Evolutionary conservation across 2,329 filamentous ascomycete genomes (phyloP), one percentile per base, ranked within the genome.

Genomic region (Tolypocladium paradoxum): DNA sequence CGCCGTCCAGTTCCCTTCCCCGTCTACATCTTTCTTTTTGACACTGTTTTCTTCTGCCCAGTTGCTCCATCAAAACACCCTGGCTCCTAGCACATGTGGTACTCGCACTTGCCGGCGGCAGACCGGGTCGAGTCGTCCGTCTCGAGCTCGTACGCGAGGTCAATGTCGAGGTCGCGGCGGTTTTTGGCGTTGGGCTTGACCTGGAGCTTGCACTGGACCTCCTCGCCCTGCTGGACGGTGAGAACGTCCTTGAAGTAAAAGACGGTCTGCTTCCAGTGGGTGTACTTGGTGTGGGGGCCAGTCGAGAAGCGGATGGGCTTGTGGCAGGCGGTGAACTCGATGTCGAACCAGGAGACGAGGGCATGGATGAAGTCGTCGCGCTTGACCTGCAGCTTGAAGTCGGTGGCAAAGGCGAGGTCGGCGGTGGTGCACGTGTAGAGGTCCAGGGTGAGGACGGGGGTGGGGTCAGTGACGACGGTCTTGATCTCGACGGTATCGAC

Each of bases 211-310:
- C 89, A 88, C 55, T 76, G 73, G 55, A 99, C 78, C 64, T 82
- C 78, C 76, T 99, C 93, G 54, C 87, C 90, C 65, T 89, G 80
- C 71, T 95, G 86, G 37, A 96, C 90, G 20, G 91, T 97, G 59
- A 99, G 76, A 35, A 96, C 88, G 62, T 99, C 91, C 65, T 88
- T 83, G 58, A 99, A 79, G 75, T 99, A 99, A 76, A 99, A 97
- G 57, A 99, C 93, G 14, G 93, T 99, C 78, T 99, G 93, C 77
- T 99, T 99, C 93, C 93, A 99, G 80, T 99, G 93, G 20, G 93
- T 99, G 76, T 97, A 97, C 76, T 96, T 97, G 63, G 92, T 95
- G 74, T 97, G 93, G 31, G 93, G 93, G 24, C 93, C 93, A 20
- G 93, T 99, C 52, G 89, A 95, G 80, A 99, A 99, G 66, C 85